These are phyloP conservation scores for Closterium sp. DNA, from an alignment of 139 green algal genomes.

Conservation along the genomic window DNA sequence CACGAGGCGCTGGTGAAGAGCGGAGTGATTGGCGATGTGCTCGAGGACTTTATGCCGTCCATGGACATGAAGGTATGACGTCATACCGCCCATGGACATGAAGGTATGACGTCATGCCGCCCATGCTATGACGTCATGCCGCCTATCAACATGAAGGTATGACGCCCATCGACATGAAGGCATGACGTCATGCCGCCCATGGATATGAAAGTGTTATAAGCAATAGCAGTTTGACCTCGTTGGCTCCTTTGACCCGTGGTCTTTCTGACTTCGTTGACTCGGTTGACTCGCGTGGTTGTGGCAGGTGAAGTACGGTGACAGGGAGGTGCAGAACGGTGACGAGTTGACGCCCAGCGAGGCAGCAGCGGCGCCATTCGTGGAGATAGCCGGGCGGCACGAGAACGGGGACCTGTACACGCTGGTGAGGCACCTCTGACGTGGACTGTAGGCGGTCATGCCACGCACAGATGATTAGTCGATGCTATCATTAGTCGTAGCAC, in stretches of 20 bases:
- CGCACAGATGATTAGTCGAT: no score
- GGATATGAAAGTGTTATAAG: no score
- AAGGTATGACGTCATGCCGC: no score
- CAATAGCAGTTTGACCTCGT: background rate
- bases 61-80: slow-evolving; percentile 19
- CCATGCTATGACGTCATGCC: no score
- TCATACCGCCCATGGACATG: no score
- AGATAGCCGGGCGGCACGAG: background rate
- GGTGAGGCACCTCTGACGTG: slow-evolving; percentile 1
- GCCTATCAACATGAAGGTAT: no score
- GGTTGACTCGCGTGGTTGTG: background rate
- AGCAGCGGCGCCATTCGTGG: background rate
- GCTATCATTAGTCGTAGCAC: no score
- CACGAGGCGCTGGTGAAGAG: background rate
- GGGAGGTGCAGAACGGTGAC: slow-evolving; percentile 18
- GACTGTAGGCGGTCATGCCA: no score
- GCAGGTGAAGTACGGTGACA: slow-evolving; percentile 2
- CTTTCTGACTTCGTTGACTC: background rate
- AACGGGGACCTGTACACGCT: slow-evolving; percentile 19
- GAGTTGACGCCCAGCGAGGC: slow-evolving; percentile 25
- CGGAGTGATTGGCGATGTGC: slow-evolving; percentile 18
- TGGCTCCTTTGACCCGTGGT: background rate
- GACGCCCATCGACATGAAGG: no score
- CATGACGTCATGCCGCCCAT: no score
- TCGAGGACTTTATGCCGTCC: slow-evolving; percentile 10